A percentile compares a stretch with the other conserved stretches of the same genome.
These are phyloP conservation scores for Lavandula angustifolia DNA, from an alignment of 257 asterid genomes.

Conservation along the genomic window DNA sequence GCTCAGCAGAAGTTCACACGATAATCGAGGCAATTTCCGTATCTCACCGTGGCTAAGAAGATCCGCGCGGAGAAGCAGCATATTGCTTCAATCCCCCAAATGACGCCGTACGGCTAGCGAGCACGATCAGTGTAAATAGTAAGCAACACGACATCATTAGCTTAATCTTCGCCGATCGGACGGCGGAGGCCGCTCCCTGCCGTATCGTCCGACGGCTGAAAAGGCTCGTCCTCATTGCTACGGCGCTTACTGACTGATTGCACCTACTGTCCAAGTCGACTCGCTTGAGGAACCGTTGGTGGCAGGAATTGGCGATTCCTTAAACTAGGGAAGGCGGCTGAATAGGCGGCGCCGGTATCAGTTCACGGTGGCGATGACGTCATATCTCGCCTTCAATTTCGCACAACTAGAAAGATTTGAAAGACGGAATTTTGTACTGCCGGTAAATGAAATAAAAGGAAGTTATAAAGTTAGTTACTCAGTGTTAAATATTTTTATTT, in stretches of 20 bases:
- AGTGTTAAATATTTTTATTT: too few species aligned
- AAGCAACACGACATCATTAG: constrained; percentile 54
- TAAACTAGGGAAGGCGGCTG: constrained; percentile 24
- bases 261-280: constrained; percentile 34
- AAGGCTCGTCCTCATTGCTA: constrained; percentile 51
- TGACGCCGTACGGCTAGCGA: constrained; percentile 58
- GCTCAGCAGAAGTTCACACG: constrained; percentile 2
- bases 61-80: constrained; percentile 37
- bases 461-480: neutral
- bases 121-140: constrained; percentile 44
- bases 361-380: constrained; percentile 37
- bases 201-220: constrained; percentile 70
- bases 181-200: constrained; percentile 63
- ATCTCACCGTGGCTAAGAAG: constrained; percentile 47
- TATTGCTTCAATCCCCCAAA: constrained; percentile 53
- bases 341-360: constrained; percentile 15
- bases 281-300: constrained; percentile 26
- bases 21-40: constrained; percentile 7
- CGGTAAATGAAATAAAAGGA: neutral
- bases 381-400: constrained; percentile 22
- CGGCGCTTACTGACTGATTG: constrained; percentile 21
- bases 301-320: constrained; percentile 25
- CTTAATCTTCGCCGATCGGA: constrained; percentile 70
- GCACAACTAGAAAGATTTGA: neutral
- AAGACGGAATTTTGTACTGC: neutral